A percentile compares a stretch with the other conserved stretches of the same genome.
Conservation (phyloP, 179 eudicot species). For the Spergularia azorica region DNA sequence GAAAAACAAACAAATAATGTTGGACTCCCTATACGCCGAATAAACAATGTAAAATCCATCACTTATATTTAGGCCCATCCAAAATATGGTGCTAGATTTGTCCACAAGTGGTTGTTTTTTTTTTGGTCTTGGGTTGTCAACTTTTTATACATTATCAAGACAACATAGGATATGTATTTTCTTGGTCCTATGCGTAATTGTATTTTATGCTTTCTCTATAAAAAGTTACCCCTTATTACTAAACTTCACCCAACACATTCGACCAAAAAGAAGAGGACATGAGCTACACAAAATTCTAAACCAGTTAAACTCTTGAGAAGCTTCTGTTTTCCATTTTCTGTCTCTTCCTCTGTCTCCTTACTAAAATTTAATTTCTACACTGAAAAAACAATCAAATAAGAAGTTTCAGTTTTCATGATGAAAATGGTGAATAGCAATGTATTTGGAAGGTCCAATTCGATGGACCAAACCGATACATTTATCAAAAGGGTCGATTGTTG, state of each 20-base stretch:
- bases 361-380: background rate
- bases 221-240: background rate
- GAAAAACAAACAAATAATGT: no score
- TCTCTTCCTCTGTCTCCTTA: background rate
- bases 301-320: constrained; percentile 21
- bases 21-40: no score
- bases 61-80: constrained; percentile 1
- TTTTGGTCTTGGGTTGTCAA: constrained; percentile 31
- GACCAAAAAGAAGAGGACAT: background rate
- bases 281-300: constrained; percentile 9
- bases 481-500: constrained; percentile 33
- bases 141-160: background rate
- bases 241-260: no score
- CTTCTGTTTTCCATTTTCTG: constrained; percentile 26
- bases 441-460: constrained; percentile 26
- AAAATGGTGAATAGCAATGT: constrained; percentile 25
- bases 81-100: constrained; percentile 30
- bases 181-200: background rate
- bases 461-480: constrained; percentile 29
- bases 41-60: background rate
- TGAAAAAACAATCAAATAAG: background rate
- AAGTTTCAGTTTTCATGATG: constrained; percentile 17
- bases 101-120: constrained; percentile 33
- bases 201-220: constrained; percentile 15
- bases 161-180: constrained; percentile 15